Conservation (phyloP, 225 moss, liverwort and hornwort species). For the Climacium dendroides region DNA sequence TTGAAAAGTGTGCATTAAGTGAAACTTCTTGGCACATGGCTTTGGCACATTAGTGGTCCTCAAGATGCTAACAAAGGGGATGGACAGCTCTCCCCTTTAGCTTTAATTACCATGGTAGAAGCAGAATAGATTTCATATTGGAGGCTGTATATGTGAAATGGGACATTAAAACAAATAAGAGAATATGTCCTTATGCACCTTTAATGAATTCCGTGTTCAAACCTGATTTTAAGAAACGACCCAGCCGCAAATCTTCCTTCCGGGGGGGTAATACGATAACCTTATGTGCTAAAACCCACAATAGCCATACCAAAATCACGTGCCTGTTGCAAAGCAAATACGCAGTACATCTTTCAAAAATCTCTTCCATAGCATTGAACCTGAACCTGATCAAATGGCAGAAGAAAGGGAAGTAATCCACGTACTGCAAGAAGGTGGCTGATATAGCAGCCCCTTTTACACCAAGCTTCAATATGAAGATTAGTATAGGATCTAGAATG, state of each 20-base stretch:
- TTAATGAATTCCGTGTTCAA: neutral
- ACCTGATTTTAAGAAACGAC: slow-evolving; percentile 71
- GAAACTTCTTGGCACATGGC: neutral
- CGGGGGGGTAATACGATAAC: slow-evolving; percentile 44
- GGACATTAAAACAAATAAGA: neutral
- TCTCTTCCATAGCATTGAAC: neutral
- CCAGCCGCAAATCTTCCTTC: slow-evolving; percentile 39
- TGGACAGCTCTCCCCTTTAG: neutral
- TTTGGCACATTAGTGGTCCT: neutral
- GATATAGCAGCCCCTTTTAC: slow-evolving; percentile 67
- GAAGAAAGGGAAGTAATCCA: neutral
- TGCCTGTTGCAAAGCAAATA: slow-evolving; percentile 31
- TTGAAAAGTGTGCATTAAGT: neutral
- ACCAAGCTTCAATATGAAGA: slow-evolving; percentile 49
- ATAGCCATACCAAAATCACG: slow-evolving; percentile 39
- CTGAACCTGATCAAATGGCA: neutral
- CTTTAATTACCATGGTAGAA: neutral
- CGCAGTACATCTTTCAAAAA: neutral
- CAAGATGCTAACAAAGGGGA: neutral
- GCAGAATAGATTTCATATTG: neutral
- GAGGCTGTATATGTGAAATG: neutral
- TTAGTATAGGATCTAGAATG: slow-evolving; percentile 49
- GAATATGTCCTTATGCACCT: neutral
- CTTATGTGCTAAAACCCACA: slow-evolving; percentile 41
- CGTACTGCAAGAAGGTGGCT: slow-evolving; percentile 63